phyloP scores from a whole-genome alignment of 805 yeast genomes.

The Saccharomyces paradoxus region DNA sequence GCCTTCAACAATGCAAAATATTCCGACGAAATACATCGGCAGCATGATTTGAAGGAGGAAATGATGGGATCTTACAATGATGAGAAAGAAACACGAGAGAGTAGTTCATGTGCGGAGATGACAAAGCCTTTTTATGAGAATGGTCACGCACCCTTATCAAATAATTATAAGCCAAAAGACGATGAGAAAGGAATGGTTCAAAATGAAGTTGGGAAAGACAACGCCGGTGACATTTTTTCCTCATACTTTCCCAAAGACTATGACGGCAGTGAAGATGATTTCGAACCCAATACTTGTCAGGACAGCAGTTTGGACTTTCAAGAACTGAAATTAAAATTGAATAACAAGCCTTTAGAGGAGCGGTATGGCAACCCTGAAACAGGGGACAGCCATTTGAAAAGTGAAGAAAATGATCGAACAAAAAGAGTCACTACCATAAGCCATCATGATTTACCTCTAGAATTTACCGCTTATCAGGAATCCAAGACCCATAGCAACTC shows the following conservation, averaged over 20 bases:
- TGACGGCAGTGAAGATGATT: background rate
- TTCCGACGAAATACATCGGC: background rate
- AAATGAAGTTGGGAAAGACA: background rate
- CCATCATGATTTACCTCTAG: background rate
- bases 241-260: background rate
- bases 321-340: background rate
- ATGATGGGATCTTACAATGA: background rate
- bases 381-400: background rate
- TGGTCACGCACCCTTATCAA: background rate
- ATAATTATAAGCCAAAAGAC: background rate
- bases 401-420: background rate
- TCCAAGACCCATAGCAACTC: background rate
- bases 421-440: background rate
- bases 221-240: background rate
- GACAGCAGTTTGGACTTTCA: background rate
- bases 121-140: background rate
- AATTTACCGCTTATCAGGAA: background rate
- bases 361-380: background rate
- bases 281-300: background rate
- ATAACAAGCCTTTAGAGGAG: background rate
- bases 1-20: background rate
- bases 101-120: background rate
- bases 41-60: too few species aligned
- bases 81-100: background rate
- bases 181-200: background rate